These are phyloP conservation scores for Dipteronia sinensis DNA, from an alignment of 345 rosid species.

Conservation along the genomic window DNA sequence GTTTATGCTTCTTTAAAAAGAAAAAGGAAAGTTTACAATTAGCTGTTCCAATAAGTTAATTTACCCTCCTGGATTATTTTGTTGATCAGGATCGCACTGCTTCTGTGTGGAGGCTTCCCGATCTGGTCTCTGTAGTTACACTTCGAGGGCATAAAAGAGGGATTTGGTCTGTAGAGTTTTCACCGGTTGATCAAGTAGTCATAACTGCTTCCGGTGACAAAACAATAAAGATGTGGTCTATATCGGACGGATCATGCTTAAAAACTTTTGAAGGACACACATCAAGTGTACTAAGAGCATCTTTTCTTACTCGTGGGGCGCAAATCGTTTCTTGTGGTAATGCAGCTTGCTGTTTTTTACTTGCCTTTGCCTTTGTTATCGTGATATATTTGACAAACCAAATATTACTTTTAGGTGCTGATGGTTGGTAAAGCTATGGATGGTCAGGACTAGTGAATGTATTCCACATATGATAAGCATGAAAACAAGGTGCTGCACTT, in stretches of 20 bases:
- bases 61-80: constrained; percentile 17
- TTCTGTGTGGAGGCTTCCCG: constrained; percentile 90
- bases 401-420: constrained; percentile 62
- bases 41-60: background rate
- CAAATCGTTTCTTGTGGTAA: constrained; percentile 95
- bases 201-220: constrained; percentile 95
- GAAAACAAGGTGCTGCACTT: constrained; percentile 76
- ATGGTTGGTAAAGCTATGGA: constrained; percentile 97
- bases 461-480: constrained; percentile 91
- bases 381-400: constrained; percentile 17
- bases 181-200: constrained; percentile 94
- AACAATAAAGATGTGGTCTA: constrained; percentile 89
- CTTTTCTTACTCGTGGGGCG: constrained; percentile 84
- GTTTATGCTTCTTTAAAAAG: background rate
- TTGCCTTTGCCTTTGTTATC: background rate
- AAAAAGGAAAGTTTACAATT: background rate
- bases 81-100: constrained; percentile 87
- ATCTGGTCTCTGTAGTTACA: constrained; percentile 74
- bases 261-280: constrained; percentile 98
- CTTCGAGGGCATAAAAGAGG: constrained; percentile 94
- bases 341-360: constrained; percentile 19
- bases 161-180: constrained; percentile 95
- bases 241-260: constrained; percentile 91
- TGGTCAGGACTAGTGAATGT: constrained; percentile 82
- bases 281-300: constrained; percentile 84